These are phyloP conservation scores for Thermochaetoides dissita DNA, from an alignment of 2,329 filamentous ascomycete species.

Conservation along the genomic window DNA sequence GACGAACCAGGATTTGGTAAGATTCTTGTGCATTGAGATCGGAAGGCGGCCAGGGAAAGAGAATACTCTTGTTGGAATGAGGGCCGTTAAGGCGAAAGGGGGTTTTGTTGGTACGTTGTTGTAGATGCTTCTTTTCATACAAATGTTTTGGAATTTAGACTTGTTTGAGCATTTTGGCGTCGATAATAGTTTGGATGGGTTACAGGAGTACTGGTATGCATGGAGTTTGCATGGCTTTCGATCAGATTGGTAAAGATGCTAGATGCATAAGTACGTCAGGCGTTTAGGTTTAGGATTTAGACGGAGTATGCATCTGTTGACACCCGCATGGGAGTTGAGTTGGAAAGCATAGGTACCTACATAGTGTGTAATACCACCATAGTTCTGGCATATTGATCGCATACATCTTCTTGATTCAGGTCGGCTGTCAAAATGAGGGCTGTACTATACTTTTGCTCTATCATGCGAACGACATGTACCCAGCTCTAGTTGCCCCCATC, in stretches of 20 bases:
- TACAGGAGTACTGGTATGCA: neutral
- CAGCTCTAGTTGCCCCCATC: constrained; percentile 6
- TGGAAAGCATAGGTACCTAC: neutral
- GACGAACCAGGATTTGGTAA: constrained; percentile 73
- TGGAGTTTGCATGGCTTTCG: neutral
- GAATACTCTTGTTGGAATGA: constrained; percentile 42
- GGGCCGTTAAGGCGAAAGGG: constrained; percentile 39
- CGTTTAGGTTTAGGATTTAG: too few relatives aligned
- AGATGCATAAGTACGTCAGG: neutral
- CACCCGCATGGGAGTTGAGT: neutral
- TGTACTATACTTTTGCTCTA: neutral
- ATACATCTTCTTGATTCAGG: neutral
- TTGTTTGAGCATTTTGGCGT: neutral
- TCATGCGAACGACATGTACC: too few relatives aligned
- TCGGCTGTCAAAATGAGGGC: neutral
- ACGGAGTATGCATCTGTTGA: too few relatives aligned
- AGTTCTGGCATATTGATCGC: neutral
- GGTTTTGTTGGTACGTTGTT: neutral
- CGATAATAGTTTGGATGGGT: neutral
- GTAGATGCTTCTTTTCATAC: neutral
- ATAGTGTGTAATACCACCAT: neutral
- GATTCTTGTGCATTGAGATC: constrained; percentile 78
- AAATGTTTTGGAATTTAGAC: neutral
- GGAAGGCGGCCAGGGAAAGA: constrained; percentile 58
- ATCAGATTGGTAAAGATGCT: neutral